Evolutionary conservation across 2,329 filamentous ascomycete genomes (phyloP).

Genomic region (Pseudogymnoascus sp.): DNA sequence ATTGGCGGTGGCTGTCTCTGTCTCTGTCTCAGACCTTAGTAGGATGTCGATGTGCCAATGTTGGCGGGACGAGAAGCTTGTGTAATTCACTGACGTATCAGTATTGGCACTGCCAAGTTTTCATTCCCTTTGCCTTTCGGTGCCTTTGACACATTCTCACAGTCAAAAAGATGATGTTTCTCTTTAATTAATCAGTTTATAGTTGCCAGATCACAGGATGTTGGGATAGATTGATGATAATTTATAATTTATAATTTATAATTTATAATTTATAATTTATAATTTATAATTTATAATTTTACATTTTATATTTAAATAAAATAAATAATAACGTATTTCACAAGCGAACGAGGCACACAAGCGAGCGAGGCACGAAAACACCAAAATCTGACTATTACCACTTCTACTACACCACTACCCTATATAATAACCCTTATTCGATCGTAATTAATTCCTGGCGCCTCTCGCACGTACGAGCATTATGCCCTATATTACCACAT

Average conservation of each 20-base stretch:
- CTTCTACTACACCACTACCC: too few species aligned
- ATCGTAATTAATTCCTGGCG: too few species aligned
- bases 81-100: background rate
- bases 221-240: background rate
- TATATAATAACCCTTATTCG: too few species aligned
- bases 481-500: too few species aligned
- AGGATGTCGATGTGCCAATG: background rate
- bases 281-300: too few species aligned
- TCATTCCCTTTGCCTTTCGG: background rate
- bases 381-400: too few species aligned
- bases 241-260: background rate
- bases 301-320: background rate
- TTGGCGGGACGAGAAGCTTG: background rate
- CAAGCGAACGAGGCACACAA: too few species aligned
- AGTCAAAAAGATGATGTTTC: background rate
- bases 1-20: background rate
- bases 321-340: background rate
- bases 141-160: background rate
- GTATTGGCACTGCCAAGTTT: background rate
- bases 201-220: background rate
- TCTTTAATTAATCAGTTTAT: background rate
- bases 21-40: background rate
- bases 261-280: too few species aligned
- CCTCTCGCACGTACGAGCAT: too few species aligned
- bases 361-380: too few species aligned